Evolutionary conservation across 805 yeast genomes (phyloP), one percentile per base, ranked within the genome.

Genomic region (Kluyveromyces dobzhanskii): DNA sequence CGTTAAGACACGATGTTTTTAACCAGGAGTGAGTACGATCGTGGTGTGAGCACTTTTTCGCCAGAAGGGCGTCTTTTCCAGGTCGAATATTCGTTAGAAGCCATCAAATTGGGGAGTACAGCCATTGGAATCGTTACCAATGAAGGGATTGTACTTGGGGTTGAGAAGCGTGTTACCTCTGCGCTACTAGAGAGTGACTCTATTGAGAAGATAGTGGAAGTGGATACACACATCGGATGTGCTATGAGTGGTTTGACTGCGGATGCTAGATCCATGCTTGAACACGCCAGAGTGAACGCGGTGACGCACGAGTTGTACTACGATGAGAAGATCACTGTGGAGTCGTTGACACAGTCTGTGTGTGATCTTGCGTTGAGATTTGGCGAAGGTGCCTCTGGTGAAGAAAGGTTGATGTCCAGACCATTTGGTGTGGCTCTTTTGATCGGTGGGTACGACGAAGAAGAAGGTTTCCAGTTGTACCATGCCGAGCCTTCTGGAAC

Each of bases 401-500:
- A 92, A 59, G 90, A 90, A 62, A 75, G 94, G 59, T 48, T 66
- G 35, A 69, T 92, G 99, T 86, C 96, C 3, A 79, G 99, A 67
- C 99, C 99, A 10, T 92, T 92, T 62, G 99, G 99, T 59, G 99
- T 92, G 36, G 99, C 99, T 1, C 67, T 92, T 49, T 73, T 92
- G 54, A 82, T 92, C 56, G 98, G 97, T 4, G 99, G 99, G 37
- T 73, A 79, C 51, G 98, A 92, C 66, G 71, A 77, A 44, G 94
- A 85, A 51, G 80, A 85, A 55, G 98, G 98, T 1, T 95, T 96
- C 34, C 98, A 92, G 63, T 73, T 92, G 51, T 85, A 85, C 61
- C 97, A 92, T 61, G 95, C 97, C n/a, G 99, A 92, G 65, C 98
- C 99, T 29, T 85, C 95, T 11, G 99, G 99, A 43, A 92, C 99